A percentile compares a stretch with the other conserved stretches of the same genome.
phyloP scores from a whole-genome alignment of 805 yeast genomes.

The Hanseniaspora singularis region DNA sequence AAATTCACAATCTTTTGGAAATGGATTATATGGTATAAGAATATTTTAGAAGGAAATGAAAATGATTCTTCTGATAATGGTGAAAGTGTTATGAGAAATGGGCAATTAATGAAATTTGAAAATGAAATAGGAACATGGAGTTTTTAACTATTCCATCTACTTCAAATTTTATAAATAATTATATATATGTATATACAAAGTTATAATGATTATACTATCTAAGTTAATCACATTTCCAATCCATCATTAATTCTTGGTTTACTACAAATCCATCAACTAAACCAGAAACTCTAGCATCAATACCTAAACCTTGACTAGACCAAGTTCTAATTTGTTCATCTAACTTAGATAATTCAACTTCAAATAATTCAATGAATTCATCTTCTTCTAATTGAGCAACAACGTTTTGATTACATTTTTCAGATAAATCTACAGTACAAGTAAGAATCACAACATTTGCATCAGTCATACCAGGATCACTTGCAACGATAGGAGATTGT shows the following conservation, averaged over 20 bases:
- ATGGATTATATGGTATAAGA: constrained; percentile 26
- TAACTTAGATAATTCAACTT: constrained; percentile 50
- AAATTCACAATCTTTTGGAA: constrained; percentile 21
- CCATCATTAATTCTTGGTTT: constrained; percentile 12
- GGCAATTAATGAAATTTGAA: constrained; percentile 12
- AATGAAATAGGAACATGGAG: constrained; percentile 14
- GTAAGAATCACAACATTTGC: constrained; percentile 74
- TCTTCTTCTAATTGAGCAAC: constrained; percentile 69
- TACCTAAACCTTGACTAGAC: constrained; percentile 51
- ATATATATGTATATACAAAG: too few species aligned
- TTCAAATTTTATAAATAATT: too few species aligned
- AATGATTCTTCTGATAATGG: constrained; percentile 18
- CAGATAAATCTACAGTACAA: constrained; percentile 60
- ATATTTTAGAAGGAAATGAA: constrained; percentile 26
- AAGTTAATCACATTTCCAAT: constrained; percentile 13
- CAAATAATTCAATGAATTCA: constrained; percentile 85
- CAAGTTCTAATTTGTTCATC: constrained; percentile 43
- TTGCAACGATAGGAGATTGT: constrained; percentile 41
- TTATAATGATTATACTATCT: too few species aligned
- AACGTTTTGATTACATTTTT: constrained; percentile 57
- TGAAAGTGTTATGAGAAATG: constrained; percentile 20
- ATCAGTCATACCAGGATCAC: constrained; percentile 84
- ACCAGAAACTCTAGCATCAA: constrained; percentile 63
- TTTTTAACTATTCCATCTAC: background rate
- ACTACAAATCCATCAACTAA: constrained; percentile 7